Evolutionary conservation across 768 basidiomycete species (phyloP).

Genomic region (Termitomyces sp.): DNA sequence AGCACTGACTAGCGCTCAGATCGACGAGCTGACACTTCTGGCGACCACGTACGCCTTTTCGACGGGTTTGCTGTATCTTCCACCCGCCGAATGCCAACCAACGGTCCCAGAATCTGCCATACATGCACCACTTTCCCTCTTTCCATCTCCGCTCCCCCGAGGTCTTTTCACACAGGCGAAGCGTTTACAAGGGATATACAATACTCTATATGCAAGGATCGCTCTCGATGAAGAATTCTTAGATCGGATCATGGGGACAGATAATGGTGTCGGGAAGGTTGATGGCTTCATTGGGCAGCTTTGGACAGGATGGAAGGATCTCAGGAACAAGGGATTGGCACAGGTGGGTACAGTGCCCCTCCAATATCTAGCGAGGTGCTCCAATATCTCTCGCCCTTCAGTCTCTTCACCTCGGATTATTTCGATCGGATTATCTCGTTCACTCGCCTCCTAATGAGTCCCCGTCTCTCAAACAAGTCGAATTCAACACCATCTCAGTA

Average conservation of each 20-base stretch:
- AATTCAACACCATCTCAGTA: slow-evolving; percentile 95
- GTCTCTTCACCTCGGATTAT: slow-evolving; percentile 85
- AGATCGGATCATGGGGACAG: slow-evolving; percentile 79
- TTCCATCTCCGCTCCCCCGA: slow-evolving; percentile 85
- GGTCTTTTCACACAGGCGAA: slow-evolving; percentile 60
- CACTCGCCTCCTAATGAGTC: slow-evolving; percentile 43
- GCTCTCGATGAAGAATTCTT: slow-evolving; percentile 77
- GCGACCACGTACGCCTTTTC: slow-evolving; percentile 84
- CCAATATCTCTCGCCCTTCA: slow-evolving; percentile 21
- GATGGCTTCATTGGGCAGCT: slow-evolving; percentile 84
- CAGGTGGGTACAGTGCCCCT: slow-evolving; percentile 27
- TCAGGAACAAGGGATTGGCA: slow-evolving; percentile 56
- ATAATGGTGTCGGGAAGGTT: slow-evolving; percentile 69
- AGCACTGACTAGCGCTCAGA: slow-evolving; percentile 47
- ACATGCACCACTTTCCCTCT: slow-evolving; percentile 85
- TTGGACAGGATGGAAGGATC: slow-evolving; percentile 80
- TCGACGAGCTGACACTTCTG: slow-evolving; percentile 51
- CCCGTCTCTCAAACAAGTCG: slow-evolving; percentile 80
- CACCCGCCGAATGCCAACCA: slow-evolving; percentile 43
- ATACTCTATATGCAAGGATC: slow-evolving; percentile 79
- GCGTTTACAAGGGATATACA: slow-evolving; percentile 71
- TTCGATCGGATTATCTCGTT: slow-evolving; percentile 91
- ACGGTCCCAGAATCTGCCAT: slow-evolving; percentile 64
- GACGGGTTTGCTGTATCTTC: slow-evolving; percentile 81
- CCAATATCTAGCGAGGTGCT: neutral